phyloP scores from a whole-genome alignment of 129 eudicot species.

The Deinandra increscens region DNA sequence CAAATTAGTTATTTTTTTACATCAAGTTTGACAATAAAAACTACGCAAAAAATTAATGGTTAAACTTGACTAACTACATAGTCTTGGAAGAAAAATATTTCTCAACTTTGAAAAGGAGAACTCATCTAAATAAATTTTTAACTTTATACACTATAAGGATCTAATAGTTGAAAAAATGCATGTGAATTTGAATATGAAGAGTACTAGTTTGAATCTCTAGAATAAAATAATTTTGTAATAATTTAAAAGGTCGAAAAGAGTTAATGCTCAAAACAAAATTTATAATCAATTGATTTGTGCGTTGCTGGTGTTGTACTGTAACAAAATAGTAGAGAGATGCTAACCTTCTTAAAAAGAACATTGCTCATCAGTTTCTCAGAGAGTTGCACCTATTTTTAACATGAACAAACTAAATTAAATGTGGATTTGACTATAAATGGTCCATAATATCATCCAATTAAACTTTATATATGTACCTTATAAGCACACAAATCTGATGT shows the following conservation, averaged over 20 bases:
- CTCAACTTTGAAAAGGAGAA: background rate
- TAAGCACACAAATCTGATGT: slow-evolving; percentile 98
- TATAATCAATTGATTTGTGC: background rate
- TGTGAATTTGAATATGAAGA: background rate
- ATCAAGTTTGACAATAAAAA: slow-evolving; percentile 10
- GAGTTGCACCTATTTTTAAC: slow-evolving; percentile 70
- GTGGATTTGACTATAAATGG: background rate
- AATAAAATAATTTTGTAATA: background rate
- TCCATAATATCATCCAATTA: background rate
- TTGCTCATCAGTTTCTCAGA: slow-evolving; percentile 98
- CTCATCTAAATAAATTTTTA: too few species aligned
- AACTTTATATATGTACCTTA: slow-evolving; percentile 45
- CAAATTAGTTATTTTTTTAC: background rate
- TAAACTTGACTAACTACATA: background rate
- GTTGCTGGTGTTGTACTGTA: background rate
- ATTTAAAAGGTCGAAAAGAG: background rate
- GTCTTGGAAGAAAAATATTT: background rate
- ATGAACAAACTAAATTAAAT: slow-evolving; percentile 18
- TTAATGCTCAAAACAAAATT: background rate
- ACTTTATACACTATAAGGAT: too few species aligned
- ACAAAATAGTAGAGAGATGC: slow-evolving; percentile 13
- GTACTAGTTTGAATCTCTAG: slow-evolving; percentile 8
- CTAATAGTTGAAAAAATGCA: background rate
- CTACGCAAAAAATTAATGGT: background rate
- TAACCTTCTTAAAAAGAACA: slow-evolving; percentile 89